phyloP scores from a whole-genome alignment of 2,329 filamentous ascomycete species.

The Fusarium sp. region DNA sequence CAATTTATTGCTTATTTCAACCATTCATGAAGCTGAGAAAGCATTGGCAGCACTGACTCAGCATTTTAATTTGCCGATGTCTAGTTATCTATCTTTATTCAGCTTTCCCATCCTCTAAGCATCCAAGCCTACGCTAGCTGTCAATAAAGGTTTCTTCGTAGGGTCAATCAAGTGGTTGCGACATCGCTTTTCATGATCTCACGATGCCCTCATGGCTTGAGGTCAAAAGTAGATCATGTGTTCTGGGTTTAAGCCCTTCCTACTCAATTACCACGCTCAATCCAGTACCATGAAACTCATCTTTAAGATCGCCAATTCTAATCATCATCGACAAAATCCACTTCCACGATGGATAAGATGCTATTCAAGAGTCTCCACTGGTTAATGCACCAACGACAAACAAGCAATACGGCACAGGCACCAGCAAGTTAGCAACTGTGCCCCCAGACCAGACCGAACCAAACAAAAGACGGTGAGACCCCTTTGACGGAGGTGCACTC shows the following conservation, averaged over 20 bases:
- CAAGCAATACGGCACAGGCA: conserved; percentile 27
- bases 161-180: neutral
- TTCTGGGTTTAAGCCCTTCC: neutral
- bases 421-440: conserved; percentile 6
- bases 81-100: neutral
- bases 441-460: neutral
- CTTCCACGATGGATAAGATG: conserved; percentile 6
- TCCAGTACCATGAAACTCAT: neutral
- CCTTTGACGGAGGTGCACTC: conserved; percentile 23
- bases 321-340: conserved; percentile 14
- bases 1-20: neutral
- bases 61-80: neutral
- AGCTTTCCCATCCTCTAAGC: neutral
- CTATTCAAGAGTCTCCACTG: conserved; percentile 18
- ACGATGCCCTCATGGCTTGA: neutral
- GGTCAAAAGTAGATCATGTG: neutral
- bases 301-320: neutral
- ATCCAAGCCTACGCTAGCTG: neutral
- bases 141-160: neutral
- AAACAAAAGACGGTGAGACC: conserved; percentile 37
- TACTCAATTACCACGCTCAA: neutral
- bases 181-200: neutral
- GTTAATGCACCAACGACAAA: conserved; percentile 28
- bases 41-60: neutral
- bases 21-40: neutral